phyloP scores from a whole-genome alignment of 208 protist genomes.

The Leishmania turanica region DNA sequence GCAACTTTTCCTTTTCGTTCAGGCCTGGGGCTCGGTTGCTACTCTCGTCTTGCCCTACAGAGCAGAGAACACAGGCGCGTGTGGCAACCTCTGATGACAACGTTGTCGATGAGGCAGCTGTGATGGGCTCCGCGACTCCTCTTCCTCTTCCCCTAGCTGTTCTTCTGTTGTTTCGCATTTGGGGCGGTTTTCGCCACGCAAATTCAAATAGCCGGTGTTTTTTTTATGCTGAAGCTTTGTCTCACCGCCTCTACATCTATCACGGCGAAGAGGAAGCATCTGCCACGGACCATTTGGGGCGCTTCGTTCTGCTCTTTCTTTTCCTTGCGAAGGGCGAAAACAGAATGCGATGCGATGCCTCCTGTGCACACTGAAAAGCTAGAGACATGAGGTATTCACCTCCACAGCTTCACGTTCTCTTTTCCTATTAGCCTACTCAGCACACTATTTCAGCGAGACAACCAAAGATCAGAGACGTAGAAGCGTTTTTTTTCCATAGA shows the following conservation, averaged over 20 bases:
- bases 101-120: not conserved
- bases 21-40: not conserved
- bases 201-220: not conserved
- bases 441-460: not conserved
- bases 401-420: not conserved
- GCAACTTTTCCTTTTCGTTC: not conserved
- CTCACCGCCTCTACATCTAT: not conserved
- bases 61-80: not conserved
- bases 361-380: not conserved
- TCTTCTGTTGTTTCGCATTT: not conserved
- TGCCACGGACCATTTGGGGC: not conserved
- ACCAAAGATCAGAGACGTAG: not conserved
- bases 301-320: not conserved
- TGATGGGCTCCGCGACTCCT: not conserved
- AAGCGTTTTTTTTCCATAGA: not conserved
- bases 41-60: not conserved
- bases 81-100: not conserved
- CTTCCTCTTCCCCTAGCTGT: not conserved
- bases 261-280: not conserved
- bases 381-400: not conserved
- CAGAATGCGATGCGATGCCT: not conserved
- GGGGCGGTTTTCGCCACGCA: not conserved
- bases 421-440: not conserved
- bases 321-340: not conserved
- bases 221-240: not conserved